These are phyloP conservation scores for Bruguiera parviflora DNA, from an alignment of 345 rosid genomes.

Conservation along the genomic window DNA sequence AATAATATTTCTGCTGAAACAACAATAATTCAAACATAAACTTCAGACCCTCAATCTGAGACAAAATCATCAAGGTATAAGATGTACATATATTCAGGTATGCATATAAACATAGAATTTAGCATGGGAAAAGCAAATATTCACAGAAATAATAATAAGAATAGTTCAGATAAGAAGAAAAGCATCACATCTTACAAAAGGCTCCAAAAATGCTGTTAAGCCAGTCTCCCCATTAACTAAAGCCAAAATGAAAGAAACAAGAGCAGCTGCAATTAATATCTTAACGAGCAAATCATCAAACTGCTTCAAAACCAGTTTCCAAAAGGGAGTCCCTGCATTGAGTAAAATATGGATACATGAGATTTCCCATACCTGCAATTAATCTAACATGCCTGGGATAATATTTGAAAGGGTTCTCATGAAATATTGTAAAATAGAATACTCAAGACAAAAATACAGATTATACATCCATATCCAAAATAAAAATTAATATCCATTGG, in stretches of 20 bases:
- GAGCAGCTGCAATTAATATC: conserved; percentile 92
- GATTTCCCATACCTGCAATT: background rate
- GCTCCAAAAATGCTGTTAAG: conserved; percentile 92
- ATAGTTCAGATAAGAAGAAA: conserved; percentile 16
- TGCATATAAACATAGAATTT: background rate
- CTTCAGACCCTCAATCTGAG: too few species aligned
- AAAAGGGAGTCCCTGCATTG: conserved; percentile 82
- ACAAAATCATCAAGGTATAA: too few species aligned
- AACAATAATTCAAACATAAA: too few species aligned
- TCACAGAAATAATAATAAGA: conserved; percentile 7
- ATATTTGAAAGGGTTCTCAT: background rate
- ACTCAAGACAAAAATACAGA: background rate
- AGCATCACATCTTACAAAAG: conserved; percentile 69
- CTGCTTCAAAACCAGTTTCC: conserved; percentile 96
- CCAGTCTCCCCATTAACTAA: conserved; percentile 96
- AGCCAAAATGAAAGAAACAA: conserved; percentile 82
- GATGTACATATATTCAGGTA: background rate
- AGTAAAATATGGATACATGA: conserved; percentile 21
- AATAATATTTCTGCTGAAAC: too few species aligned
- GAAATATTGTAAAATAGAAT: background rate
- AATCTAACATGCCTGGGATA: too few species aligned
- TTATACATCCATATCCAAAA: too few species aligned
- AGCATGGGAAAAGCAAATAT: background rate
- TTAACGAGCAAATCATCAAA: conserved; percentile 98
- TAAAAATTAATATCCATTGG: too few species aligned